Percentiles rank a stretch among this genome's conserved stretches.
These are phyloP conservation scores for Acer yangbiense DNA, from an alignment of 345 rosid genomes.

Conservation along the genomic window DNA sequence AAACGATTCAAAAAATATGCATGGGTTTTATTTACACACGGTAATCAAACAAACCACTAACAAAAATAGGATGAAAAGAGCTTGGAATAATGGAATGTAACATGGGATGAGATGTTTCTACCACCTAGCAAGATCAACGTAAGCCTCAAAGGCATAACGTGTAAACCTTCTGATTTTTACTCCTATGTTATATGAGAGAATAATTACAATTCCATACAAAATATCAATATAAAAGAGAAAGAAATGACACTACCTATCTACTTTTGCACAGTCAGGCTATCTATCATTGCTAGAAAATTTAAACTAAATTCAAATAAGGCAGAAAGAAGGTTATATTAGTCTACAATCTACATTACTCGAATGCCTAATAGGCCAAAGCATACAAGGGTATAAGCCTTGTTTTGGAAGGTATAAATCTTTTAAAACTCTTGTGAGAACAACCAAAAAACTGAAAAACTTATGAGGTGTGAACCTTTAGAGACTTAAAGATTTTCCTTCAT, in stretches of 20 bases:
- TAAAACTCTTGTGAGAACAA: background rate
- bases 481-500: background rate
- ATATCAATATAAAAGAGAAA: background rate
- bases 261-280: background rate
- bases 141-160: background rate
- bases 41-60: background rate
- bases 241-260: too few relatives aligned
- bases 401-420: background rate
- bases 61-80: background rate
- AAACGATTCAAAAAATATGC: too few relatives aligned
- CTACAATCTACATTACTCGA: background rate
- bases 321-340: background rate
- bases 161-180: background rate
- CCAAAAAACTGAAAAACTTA: background rate
- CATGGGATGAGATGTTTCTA: background rate
- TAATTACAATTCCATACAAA: background rate
- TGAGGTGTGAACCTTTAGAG: background rate
- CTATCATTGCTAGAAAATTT: background rate
- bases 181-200: background rate
- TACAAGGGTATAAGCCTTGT: background rate
- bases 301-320: background rate
- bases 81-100: background rate
- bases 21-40: background rate
- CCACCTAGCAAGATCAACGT: background rate
- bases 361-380: background rate